Conservation (phyloP, 257 asterid species). For the Solanum pennellii region DNA sequence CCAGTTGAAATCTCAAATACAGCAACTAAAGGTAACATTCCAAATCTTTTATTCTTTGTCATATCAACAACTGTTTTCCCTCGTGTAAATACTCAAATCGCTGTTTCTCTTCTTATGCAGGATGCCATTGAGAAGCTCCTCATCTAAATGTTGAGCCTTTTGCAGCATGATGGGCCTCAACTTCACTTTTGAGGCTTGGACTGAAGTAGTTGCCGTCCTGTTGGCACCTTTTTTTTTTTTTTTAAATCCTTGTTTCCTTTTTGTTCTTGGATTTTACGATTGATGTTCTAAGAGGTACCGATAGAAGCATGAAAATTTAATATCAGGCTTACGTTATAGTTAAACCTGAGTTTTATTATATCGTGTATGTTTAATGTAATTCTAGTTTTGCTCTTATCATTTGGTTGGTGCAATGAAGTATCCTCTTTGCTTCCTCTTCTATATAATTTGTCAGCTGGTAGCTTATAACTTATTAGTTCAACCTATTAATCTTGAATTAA, state of each 20-base stretch:
- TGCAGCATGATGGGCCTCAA: slow-evolving; percentile 30
- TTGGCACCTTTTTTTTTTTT: background rate
- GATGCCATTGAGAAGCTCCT: slow-evolving; percentile 35
- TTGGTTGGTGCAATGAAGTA: background rate
- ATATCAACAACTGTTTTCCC: background rate
- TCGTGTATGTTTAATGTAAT: background rate
- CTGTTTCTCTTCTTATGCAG: background rate
- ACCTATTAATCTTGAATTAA: background rate
- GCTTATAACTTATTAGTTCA: background rate
- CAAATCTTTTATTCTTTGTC: background rate
- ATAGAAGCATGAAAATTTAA: background rate
- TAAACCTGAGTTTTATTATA: background rate
- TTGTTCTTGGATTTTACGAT: background rate
- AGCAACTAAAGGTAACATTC: slow-evolving; percentile 50
- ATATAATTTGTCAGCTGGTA: background rate
- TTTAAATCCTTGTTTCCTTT: background rate
- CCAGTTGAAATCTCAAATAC: slow-evolving; percentile 84
- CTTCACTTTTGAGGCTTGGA: slow-evolving; percentile 24
- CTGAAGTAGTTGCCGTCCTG: slow-evolving; percentile 15
- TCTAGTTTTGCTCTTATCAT: background rate
- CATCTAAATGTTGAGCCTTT: slow-evolving; percentile 11
- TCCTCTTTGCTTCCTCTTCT: background rate
- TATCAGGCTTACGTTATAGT: background rate
- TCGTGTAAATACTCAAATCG: background rate
- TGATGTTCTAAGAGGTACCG: background rate